Evolutionary conservation across 208 protist genomes (phyloP).

Genomic region (Crithidia mellificae): DNA sequence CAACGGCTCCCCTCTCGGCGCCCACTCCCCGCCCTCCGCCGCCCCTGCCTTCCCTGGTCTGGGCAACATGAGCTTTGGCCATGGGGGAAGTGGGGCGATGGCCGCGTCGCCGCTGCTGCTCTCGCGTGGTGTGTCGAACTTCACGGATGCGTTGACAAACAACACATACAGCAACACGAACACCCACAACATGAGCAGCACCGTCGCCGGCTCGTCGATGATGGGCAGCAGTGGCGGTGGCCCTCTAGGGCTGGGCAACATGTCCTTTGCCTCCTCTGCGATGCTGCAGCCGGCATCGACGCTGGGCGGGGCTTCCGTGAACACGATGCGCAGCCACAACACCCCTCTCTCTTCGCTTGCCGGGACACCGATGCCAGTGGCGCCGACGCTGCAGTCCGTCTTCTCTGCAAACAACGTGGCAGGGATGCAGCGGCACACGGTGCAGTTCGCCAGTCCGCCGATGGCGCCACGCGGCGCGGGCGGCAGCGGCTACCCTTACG

Average conservation of each 20-base stretch:
- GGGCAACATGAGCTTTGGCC: conserved; percentile 13
- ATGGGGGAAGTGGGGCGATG: not conserved
- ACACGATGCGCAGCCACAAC: not conserved
- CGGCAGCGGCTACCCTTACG: not conserved
- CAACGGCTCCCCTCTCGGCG: not conserved
- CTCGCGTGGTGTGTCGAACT: not conserved
- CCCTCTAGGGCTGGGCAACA: not conserved
- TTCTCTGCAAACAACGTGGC: not conserved
- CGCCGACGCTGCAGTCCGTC: conserved; percentile 1
- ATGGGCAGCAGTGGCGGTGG: no score
- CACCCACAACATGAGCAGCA: not conserved
- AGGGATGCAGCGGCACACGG: not conserved
- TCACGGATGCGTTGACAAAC: not conserved
- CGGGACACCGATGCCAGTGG: conserved; percentile 9
- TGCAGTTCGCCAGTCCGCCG: not conserved
- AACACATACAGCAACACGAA: not conserved
- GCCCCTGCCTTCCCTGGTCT: not conserved
- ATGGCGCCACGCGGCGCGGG: not conserved
- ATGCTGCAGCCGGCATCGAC: not conserved
- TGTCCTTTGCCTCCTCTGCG: conserved; percentile 11
- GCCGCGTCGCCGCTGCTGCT: not conserved
- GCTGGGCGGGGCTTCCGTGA: not conserved
- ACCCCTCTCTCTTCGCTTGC: not conserved
- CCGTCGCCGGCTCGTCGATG: no score
- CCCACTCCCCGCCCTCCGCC: not conserved